Evolutionary conservation across 805 yeast species (phyloP).

Genomic region (Sungouiella thailandica): DNA sequence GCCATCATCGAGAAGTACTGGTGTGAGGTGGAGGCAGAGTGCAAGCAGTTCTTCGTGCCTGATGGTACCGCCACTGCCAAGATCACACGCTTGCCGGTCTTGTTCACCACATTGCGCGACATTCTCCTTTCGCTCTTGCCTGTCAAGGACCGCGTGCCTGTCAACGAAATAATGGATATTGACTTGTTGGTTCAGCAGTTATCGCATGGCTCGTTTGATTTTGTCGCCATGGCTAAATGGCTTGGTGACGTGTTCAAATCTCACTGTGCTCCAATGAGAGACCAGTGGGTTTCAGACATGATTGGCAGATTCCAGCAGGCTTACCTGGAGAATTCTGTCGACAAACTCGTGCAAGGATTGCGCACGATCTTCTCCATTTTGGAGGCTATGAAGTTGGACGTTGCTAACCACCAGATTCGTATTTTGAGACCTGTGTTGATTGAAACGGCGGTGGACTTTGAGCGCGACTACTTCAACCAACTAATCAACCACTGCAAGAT

Average conservation of each 20-base stretch:
- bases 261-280: slow-evolving; percentile 96
- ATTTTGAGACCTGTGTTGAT: slow-evolving; percentile 77
- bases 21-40: slow-evolving; percentile 69
- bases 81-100: slow-evolving; percentile 51
- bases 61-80: slow-evolving; percentile 16
- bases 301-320: slow-evolving; percentile 51
- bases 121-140: slow-evolving; percentile 75
- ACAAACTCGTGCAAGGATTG: slow-evolving; percentile 65
- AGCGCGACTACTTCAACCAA: slow-evolving; percentile 70
- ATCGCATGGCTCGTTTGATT: slow-evolving; percentile 64
- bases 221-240: slow-evolving; percentile 68
- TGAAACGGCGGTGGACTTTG: slow-evolving; percentile 85
- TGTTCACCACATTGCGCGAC: slow-evolving; percentile 74
- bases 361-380: slow-evolving; percentile 74
- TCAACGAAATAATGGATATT: slow-evolving; percentile 70
- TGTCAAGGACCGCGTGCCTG: slow-evolving; percentile 60
- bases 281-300: slow-evolving; percentile 84
- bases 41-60: slow-evolving; percentile 37
- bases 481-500: slow-evolving; percentile 52
- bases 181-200: slow-evolving; percentile 75
- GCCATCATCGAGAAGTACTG: slow-evolving; percentile 76
- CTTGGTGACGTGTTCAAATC: slow-evolving; percentile 72
- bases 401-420: slow-evolving; percentile 90
- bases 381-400: slow-evolving; percentile 93
- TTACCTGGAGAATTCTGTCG: slow-evolving; percentile 39